phyloP scores from a whole-genome alignment of 257 asterid species.

The Salvia miltiorrhiza region DNA sequence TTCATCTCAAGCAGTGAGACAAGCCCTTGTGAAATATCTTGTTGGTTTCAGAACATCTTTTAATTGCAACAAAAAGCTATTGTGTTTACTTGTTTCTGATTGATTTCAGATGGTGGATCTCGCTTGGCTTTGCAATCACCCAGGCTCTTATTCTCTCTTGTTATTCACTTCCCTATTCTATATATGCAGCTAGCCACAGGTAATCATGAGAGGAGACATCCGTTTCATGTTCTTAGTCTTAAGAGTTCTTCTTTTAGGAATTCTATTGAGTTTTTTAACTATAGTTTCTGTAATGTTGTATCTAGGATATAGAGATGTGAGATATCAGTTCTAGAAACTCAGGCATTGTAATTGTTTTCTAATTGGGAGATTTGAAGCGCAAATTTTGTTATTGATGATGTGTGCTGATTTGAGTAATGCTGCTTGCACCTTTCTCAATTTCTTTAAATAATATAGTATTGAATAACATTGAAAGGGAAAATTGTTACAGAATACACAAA shows the following conservation, averaged over 20 bases:
- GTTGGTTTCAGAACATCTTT: conserved; percentile 10
- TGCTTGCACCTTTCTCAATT: conserved; percentile 16
- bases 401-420: not conserved
- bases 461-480: conserved; percentile 18
- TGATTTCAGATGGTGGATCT: conserved; percentile 94
- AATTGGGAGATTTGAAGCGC: not conserved
- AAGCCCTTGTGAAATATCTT: conserved; percentile 30
- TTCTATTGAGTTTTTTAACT: conserved; percentile 50
- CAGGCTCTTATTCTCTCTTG: conserved; percentile 77
- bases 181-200: conserved; percentile 92
- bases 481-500: conserved; percentile 20
- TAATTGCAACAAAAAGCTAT: not conserved
- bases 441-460: conserved; percentile 29
- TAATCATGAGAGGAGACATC: conserved; percentile 24
- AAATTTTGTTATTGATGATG: conserved; percentile 6
- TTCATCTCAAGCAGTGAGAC: conserved; percentile 78
- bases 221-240: conserved; percentile 9
- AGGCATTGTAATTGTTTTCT: conserved; percentile 16
- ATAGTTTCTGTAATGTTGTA: conserved; percentile 43
- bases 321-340: not conserved
- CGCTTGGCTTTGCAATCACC: conserved; percentile 80
- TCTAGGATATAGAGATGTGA: conserved; percentile 34
- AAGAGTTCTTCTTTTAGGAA: conserved; percentile 60
- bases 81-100: conserved; percentile 21
- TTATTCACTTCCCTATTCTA: conserved; percentile 91